Base-by-base conservation (phyloP, 306 rosid species). In the Lathyrus tuberosus region DNA sequence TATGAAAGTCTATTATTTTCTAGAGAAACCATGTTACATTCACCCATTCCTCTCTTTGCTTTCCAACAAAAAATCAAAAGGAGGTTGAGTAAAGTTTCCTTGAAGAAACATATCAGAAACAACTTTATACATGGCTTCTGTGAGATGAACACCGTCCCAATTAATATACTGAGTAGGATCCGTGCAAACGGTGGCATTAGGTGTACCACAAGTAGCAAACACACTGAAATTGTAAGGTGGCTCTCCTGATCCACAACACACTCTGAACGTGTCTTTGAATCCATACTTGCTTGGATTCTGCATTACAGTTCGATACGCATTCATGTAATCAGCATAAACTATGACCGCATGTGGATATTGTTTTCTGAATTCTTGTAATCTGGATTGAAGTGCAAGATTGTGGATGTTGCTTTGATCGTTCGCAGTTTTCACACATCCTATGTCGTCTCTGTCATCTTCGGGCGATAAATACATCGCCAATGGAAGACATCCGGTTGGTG, bases 81-180 rank as follows among this genome's bases (percentile, higher is more conserved):
- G 87, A 69, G 97, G 99, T 51, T 72, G 86, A 57, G 65, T 88
- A 20, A 65, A 64, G n/a, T 78, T 83, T 56, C 99, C 97, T 46
- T 77, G 78, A 17, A 94, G 70, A 70, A 88, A 87, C 99, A 89
- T 85, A 30, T 76, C 63, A 51, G 94, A 73, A 63, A 94, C 76
- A 58, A 72, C 91, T 80, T 84, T 87, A 43, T 94, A 88, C 97
- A 94, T 91, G n/a, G 89, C 97, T 67, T 94, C 99, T 0, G 97
- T 94, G 54, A 94, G 86, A 30, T 94, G 99, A 83, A 94, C 96
- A 59, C 97, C 99, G 72, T 94, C 99, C 99, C 99, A 94, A 24
- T 94, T 94, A 28, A 94, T 77, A 78, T 83, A 91, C 42, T 82
- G 85, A 26, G 88, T 70, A 52, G 99, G 97, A 67, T 13, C 76